Evolutionary conservation across 192 early-diverging fungal species (phyloP), one percentile per base, ranked within the genome.

Genomic region (Mortierella alpina): DNA sequence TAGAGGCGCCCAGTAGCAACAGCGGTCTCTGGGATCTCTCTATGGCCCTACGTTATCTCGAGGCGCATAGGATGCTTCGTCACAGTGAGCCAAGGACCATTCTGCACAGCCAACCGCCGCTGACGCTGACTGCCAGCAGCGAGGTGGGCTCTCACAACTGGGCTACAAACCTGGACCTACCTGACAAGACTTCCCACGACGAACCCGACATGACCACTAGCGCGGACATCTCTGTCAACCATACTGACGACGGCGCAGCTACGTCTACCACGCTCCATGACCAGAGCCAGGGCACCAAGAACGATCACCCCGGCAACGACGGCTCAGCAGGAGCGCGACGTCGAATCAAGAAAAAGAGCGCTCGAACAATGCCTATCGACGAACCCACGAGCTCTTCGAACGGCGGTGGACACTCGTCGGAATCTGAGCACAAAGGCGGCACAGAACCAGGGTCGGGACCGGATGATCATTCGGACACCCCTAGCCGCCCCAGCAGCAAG

Each of bases 371-470:
- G 46, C 68, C 75, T 40, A 66, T 78, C 44, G 75, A 78, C 20
- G 75, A 78, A 44, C 75, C 75, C 14, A 60, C 68, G 10, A 78
- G 75, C 53, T 59, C 61, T 40, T 75, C 73, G 46, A 45, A 59
- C 20, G 75, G 75, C 9, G 75, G 68, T 14, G 45, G 68, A 20
- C 50, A 50, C 48, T 78, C 75, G 11, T 78, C 75, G 39, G 75
- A 78, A 42, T 78, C 68, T 3, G 75, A 78, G 31, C 75, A 78
- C 12, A 78, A 61, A n/a, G 75, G 70, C 17, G 46, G 23, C 12
- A n/a, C 48, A 18, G 56, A 40, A 18, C 51, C 60, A 57, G 31
- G 64, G 59, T 48, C 49, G 18, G 50, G 48, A 39, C 7, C 63
- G 51, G 40, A 53, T 31, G 31, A 31, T 31, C 31, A 31, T 31